Evolutionary conservation across 2,329 filamentous ascomycete species (phyloP), one percentile per base, ranked within the genome.

Genomic region (Cladosporium oxysporum): DNA sequence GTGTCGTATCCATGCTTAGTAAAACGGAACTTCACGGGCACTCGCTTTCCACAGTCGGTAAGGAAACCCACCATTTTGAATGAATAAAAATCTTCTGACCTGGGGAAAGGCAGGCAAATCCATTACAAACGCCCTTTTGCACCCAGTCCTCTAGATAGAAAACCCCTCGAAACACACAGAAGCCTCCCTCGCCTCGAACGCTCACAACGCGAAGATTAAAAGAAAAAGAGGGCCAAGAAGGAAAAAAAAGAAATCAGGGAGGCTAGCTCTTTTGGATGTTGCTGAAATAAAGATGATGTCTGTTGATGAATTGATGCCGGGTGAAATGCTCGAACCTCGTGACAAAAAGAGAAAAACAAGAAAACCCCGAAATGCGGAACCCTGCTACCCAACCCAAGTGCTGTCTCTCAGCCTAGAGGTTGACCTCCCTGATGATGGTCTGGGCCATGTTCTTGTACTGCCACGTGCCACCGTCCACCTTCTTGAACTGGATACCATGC

Each of bases 381-480:
- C 5, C 21, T 47, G 41, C 8, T 47, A 18, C n/a, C 11, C 7
- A 21, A 18, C 37, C 37, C 41, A 47, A 47, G 3, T 21, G 7
- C 37, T 10, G 18, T 7, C 37, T 14, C 18, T 8, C 26, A 29
- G 18, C 18, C 55, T 58, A 63, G 6, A 63, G 50, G 21, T 63
- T 88, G 71, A 99, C 81, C 77, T 95, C 93, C 75, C 90, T 88
- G 71, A 99, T 83, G 73, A 99, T 97, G 73, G 93, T 93, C 79
- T 97, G 93, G 41, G 95, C 95, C 93, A 98, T 96, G 75, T 92
- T 94, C 83, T 97, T 97, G 81, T 96, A 99, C 79, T 97, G 93
- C 93, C 94, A 98, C 66, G 95, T 98, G 67, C 96, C 94, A 41
- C 95, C 94, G 66, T 91, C 88, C 71, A 98, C 90, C 76, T 95